Percentiles rank a stretch among this genome's conserved stretches.
phyloP scores from a whole-genome alignment of 352 stramenopile genomes.

The Albugo candida region DNA sequence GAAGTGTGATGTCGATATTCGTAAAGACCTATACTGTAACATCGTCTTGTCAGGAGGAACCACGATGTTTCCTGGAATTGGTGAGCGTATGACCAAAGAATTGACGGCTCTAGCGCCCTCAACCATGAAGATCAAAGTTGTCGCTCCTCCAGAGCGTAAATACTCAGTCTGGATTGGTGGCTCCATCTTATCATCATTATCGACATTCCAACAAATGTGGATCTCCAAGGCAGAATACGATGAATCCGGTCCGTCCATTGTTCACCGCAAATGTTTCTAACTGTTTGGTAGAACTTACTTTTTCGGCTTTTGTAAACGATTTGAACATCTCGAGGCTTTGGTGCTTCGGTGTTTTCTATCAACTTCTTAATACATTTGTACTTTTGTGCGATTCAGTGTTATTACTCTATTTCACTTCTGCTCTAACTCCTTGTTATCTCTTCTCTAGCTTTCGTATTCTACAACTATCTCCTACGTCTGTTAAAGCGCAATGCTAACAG shows the following conservation, averaged over 20 bases:
- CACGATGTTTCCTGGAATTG: constrained; percentile 87
- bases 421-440: too few relatives aligned
- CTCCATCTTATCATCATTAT: constrained; percentile 87
- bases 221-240: constrained; percentile 94
- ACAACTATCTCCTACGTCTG: too few relatives aligned
- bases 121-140: constrained; percentile 91
- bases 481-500: constrained; percentile 22
- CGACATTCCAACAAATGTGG: constrained; percentile 94
- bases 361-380: too few relatives aligned
- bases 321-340: not conserved
- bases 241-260: constrained; percentile 87
- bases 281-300: not conserved
- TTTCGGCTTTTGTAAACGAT: not conserved
- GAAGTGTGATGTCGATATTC: constrained; percentile 73
- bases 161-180: constrained; percentile 93
- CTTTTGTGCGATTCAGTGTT: too few relatives aligned
- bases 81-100: constrained; percentile 82
- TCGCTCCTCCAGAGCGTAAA: constrained; percentile 77
- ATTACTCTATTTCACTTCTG: too few relatives aligned
- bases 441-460: too few relatives aligned
- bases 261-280: constrained; percentile 91
- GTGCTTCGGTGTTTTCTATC: not conserved
- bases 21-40: constrained; percentile 86
- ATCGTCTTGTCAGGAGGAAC: constrained; percentile 87
- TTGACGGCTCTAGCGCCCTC: constrained; percentile 61